A percentile compares a stretch with the other conserved stretches of the same genome.
These are phyloP conservation scores for Amanita phalloides DNA, from an alignment of 768 basidiomycete genomes.

Conservation along the genomic window DNA sequence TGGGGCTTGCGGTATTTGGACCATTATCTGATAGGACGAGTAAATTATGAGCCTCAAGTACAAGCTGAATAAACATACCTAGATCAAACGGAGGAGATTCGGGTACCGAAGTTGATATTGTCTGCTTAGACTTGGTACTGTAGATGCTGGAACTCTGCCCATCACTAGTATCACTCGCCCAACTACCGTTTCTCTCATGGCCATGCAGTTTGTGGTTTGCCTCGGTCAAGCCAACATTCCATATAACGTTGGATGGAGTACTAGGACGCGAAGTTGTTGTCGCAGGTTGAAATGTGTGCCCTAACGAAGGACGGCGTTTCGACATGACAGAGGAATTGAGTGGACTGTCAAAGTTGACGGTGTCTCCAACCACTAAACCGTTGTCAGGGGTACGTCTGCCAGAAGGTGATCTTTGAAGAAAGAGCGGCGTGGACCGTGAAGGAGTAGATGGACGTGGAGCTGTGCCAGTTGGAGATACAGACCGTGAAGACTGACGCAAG, in stretches of 20 bases:
- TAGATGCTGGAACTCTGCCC: neutral
- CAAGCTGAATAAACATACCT: neutral
- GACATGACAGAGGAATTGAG: slow-evolving; percentile 41
- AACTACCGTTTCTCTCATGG: slow-evolving; percentile 53
- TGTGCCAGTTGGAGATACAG: slow-evolving; percentile 30
- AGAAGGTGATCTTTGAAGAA: slow-evolving; percentile 49
- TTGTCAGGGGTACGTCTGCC: slow-evolving; percentile 59
- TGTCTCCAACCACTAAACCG: slow-evolving; percentile 23
- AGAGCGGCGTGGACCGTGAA: slow-evolving; percentile 31
- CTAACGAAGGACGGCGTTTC: slow-evolving; percentile 56
- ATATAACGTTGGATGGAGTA: slow-evolving; percentile 69
- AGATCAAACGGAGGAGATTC: slow-evolving; percentile 46
- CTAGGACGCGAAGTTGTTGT: slow-evolving; percentile 50
- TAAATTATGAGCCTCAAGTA: slow-evolving; percentile 13
- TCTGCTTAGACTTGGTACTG: slow-evolving; percentile 16
- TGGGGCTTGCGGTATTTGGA: slow-evolving; percentile 30
- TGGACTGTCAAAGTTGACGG: slow-evolving; percentile 32
- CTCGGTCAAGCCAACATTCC: slow-evolving; percentile 32
- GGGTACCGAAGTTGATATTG: slow-evolving; percentile 45
- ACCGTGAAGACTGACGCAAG: slow-evolving; percentile 30
- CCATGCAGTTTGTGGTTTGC: slow-evolving; percentile 17
- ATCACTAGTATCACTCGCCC: slow-evolving; percentile 29
- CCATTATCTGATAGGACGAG: slow-evolving; percentile 38
- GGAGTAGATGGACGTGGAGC: slow-evolving; percentile 25
- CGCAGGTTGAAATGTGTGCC: slow-evolving; percentile 49